Evolutionary conservation across 495 filamentous ascomycete genomes (phyloP).

Genomic region (Trypethelium eluteriae): DNA sequence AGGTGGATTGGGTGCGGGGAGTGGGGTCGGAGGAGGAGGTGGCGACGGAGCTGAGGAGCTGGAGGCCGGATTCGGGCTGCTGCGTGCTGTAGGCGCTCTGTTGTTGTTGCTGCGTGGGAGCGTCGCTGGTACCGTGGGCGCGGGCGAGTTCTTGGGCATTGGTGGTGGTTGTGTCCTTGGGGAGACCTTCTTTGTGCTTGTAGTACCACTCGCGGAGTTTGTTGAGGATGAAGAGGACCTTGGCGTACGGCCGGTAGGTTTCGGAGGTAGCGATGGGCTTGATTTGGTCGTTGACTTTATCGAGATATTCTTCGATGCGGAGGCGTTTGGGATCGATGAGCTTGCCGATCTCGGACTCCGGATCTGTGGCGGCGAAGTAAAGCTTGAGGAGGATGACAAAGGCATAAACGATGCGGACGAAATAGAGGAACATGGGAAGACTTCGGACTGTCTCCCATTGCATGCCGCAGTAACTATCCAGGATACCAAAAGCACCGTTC

Average conservation of each 20-base stretch:
- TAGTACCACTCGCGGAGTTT: slow-evolving; percentile 70
- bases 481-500: slow-evolving; percentile 60
- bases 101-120: neutral
- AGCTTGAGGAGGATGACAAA: slow-evolving; percentile 84
- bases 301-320: slow-evolving; percentile 66
- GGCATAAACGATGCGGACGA: slow-evolving; percentile 74
- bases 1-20: neutral
- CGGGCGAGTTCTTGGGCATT: neutral
- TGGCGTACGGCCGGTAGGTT: slow-evolving; percentile 60
- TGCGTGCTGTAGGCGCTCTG: slow-evolving; percentile 4
- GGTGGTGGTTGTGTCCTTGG: slow-evolving; percentile 9
- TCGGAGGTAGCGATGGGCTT: slow-evolving; percentile 55
- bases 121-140: slow-evolving; percentile 3
- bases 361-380: slow-evolving; percentile 64
- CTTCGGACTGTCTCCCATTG: slow-evolving; percentile 55
- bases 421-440: slow-evolving; percentile 68
- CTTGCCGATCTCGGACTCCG: slow-evolving; percentile 62
- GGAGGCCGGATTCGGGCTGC: slow-evolving; percentile 7
- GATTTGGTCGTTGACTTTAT: slow-evolving; percentile 59
- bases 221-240: slow-evolving; percentile 66
- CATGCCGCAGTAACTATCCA: slow-evolving; percentile 60
- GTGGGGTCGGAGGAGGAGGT: slow-evolving; percentile 8
- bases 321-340: slow-evolving; percentile 68
- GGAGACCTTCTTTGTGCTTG: slow-evolving; percentile 37
- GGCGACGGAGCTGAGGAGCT: slow-evolving; percentile 23